A percentile compares a stretch with the other conserved stretches of the same genome.
Evolutionary conservation across 768 basidiomycete genomes (phyloP).

Genomic region (Tulasnella sp.): DNA sequence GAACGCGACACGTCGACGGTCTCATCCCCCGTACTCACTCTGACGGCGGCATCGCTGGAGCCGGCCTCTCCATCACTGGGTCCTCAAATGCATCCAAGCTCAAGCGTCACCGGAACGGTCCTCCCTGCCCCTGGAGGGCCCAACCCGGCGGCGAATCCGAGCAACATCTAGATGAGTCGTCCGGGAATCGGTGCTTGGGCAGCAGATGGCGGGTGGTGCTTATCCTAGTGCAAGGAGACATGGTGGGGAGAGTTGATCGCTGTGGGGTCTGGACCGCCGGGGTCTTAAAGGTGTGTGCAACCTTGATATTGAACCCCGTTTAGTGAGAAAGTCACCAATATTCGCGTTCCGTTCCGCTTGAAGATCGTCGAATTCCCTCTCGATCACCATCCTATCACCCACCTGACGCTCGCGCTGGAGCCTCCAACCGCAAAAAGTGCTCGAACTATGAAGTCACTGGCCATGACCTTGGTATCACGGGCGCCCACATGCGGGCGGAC

Average conservation of each 20-base stretch:
- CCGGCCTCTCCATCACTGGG: slow-evolving; percentile 52
- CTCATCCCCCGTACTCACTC: slow-evolving; percentile 41
- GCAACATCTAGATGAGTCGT: slow-evolving; percentile 36
- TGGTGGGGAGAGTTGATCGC: slow-evolving; percentile 95
- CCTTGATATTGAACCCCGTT: not conserved
- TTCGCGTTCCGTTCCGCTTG: not conserved
- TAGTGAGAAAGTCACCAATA: not conserved
- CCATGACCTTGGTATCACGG: slow-evolving; percentile 86
- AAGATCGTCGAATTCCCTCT: slow-evolving; percentile 73
- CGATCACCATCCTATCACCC: slow-evolving; percentile 60
- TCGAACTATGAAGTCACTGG: slow-evolving; percentile 45
- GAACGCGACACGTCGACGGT: slow-evolving; percentile 70
- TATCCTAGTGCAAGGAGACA: slow-evolving; percentile 93
- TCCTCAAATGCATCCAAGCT: not conserved
- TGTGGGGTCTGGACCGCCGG: slow-evolving; percentile 69
- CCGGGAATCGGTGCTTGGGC: slow-evolving; percentile 61
- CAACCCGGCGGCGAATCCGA: slow-evolving; percentile 33
- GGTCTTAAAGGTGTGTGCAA: slow-evolving; percentile 61
- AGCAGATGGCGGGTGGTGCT: slow-evolving; percentile 87
- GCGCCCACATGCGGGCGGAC: slow-evolving; percentile 91
- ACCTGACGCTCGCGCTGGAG: slow-evolving; percentile 57
- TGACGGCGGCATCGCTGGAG: slow-evolving; percentile 38
- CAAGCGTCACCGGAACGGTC: not conserved
- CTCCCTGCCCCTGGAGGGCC: slow-evolving; percentile 42
- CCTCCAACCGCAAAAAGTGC: slow-evolving; percentile 35